Evolutionary conservation across 768 basidiomycete species (phyloP), one percentile per base, ranked within the genome.

Genomic region (Candolleomyces eurysporus): DNA sequence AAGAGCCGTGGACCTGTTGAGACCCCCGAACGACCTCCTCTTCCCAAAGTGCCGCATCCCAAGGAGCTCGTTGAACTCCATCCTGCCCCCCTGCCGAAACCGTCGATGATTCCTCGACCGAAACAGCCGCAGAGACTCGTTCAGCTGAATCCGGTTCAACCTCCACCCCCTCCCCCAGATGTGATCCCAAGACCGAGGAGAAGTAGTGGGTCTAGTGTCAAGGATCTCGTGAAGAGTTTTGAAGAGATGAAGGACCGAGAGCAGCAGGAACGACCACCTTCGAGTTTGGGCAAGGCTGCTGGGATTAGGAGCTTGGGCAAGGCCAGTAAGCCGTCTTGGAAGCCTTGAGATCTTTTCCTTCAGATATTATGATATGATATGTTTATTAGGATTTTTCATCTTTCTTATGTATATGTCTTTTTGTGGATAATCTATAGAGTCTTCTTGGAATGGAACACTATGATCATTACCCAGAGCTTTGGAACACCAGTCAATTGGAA

Each of bases 171-270:
- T 17, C 63, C 66, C 46, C 56, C 67, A 21, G 63, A 61, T 11
- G 56, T 22, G n/a, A 51, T 4, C 48, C 53, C 36, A 22, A 71
- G 75, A 50, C 76, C 75, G n/a, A 75, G 90, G 60, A 76, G 86
- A 67, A 85, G 83, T 61, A 90, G 90, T 66, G 84, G 82, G 14
- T 79, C 81, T 55, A 91, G 89, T 66, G 91, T 92, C 60, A 90
- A 82, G 72, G 90, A 92, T 56, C 70, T 92, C 58, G 84, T 91
- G 56, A 79, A 73, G 69, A 81, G 76, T 32, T 92, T 86, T 66
- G 89, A 92, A 61, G 72, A 64, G 60, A 59, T 57, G 6, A 67
- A 67, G 48, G 56, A 76, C 68, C 71, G 72, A 68, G 69, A 73
- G 58, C 71, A 73, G 58, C 71, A 61, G 39, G 60, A 57, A 61